Conservation (phyloP, 2,329 filamentous ascomycete species). For the Paecilomyces formosus region DNA sequence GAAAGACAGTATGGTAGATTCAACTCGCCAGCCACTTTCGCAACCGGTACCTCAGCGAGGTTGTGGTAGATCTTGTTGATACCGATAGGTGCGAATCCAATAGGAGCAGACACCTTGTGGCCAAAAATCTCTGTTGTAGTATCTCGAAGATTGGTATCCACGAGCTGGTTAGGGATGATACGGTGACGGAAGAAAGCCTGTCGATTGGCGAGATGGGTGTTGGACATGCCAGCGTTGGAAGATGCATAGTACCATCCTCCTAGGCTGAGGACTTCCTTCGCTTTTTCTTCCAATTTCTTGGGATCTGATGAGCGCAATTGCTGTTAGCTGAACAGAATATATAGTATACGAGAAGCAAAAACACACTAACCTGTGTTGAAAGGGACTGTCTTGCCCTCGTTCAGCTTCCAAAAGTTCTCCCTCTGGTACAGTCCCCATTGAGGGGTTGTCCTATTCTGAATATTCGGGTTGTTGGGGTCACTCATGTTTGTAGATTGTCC, state of each 20-base stretch:
- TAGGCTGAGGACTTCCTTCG: slow-evolving; percentile 49
- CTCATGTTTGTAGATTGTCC: slow-evolving; percentile 11
- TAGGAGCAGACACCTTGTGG: slow-evolving; percentile 51
- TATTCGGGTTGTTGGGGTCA: slow-evolving; percentile 48
- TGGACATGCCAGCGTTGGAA: slow-evolving; percentile 27
- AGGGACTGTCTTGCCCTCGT: slow-evolving; percentile 41
- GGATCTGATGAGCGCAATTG: slow-evolving; percentile 31
- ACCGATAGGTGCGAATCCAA: slow-evolving; percentile 59
- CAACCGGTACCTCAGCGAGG: slow-evolving; percentile 51
- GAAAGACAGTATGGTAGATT: slow-evolving; percentile 53
- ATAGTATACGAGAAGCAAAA: not conserved
- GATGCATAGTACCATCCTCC: slow-evolving; percentile 46
- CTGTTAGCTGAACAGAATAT: not conserved
- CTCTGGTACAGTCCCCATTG: slow-evolving; percentile 50
- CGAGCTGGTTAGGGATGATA: slow-evolving; percentile 54
- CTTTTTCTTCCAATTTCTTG: slow-evolving; percentile 51
- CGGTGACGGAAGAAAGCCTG: slow-evolving; percentile 58
- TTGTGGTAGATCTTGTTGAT: slow-evolving; percentile 61
- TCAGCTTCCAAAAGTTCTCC: slow-evolving; percentile 48
- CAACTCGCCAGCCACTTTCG: slow-evolving; percentile 52
- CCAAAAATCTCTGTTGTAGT: slow-evolving; percentile 51
- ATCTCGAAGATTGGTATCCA: slow-evolving; percentile 54
- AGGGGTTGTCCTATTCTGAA: slow-evolving; percentile 42
- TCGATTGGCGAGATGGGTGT: slow-evolving; percentile 50
- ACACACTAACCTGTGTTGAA: slow-evolving; percentile 44